Conservation (phyloP, 1,139 yeast species). For the Lipomyces yarrowii region DNA sequence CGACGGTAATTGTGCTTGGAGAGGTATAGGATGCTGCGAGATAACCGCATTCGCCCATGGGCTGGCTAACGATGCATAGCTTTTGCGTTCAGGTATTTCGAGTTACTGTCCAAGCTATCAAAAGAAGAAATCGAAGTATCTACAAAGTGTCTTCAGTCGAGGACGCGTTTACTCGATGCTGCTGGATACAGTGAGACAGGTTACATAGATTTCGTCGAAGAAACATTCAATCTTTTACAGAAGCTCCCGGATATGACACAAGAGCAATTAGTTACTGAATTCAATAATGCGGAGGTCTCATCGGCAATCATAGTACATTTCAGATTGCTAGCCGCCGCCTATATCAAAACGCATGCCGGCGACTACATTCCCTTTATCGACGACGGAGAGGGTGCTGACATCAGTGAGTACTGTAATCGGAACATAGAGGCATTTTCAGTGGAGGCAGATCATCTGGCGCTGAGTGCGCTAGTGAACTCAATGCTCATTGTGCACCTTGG, state of each 20-base stretch:
- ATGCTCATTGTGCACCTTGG: slow-evolving; percentile 26
- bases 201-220: slow-evolving; percentile 35
- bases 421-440: slow-evolving; percentile 35
- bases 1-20: slow-evolving; percentile 33
- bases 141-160: slow-evolving; percentile 3
- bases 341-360: slow-evolving; percentile 33
- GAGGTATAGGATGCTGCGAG: slow-evolving; percentile 32
- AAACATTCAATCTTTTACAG: slow-evolving; percentile 20
- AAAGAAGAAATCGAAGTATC: slow-evolving; percentile 13
- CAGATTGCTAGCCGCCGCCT: slow-evolving; percentile 36
- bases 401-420: slow-evolving; percentile 33
- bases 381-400: slow-evolving; percentile 27
- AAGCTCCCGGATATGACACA: slow-evolving; percentile 16
- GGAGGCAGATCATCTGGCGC: slow-evolving; percentile 36
- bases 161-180: slow-evolving; percentile 20
- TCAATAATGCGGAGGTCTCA: slow-evolving; percentile 31
- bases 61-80: slow-evolving; percentile 9
- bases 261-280: slow-evolving; percentile 23
- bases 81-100: slow-evolving; percentile 30
- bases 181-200: slow-evolving; percentile 34
- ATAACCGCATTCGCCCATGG: slow-evolving; percentile 34
- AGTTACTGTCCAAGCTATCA: slow-evolving; percentile 8
- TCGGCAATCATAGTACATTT: slow-evolving; percentile 34
- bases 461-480: slow-evolving; percentile 35
- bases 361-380: slow-evolving; percentile 34